Evolutionary conservation across 2,329 filamentous ascomycete species (phyloP), one percentile per base, ranked within the genome.

Genomic region (Cladophialophora carrionii): DNA sequence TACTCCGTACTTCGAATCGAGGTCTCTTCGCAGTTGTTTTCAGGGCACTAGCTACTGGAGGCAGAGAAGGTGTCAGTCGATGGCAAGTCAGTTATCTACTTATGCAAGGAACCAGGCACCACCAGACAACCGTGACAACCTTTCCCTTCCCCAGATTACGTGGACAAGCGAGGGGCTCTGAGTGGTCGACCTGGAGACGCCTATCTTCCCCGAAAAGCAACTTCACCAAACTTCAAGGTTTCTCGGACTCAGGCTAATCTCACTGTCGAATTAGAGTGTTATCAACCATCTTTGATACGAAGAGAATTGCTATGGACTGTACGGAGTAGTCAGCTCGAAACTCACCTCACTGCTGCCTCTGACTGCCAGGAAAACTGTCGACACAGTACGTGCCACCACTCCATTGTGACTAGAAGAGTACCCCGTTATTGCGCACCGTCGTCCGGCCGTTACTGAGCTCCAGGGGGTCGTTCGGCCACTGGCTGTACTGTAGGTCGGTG

Each of bases 121-220:
- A 43, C 17, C 37, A 43, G 37, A 43, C 37, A 24, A 26, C 34
- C 34, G 17, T 7, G 37, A 43, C 37, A 24, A 17, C 22, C 17
- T 51, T 20, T 20, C 14, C 24, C 22, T 51, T 51, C 48, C 48
- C 48, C 48, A 51, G 48, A 26, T 51, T 51, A 14, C 48, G 14
- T 20, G 20, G 4, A 26, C 48, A 24, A 12, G 48, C 48, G 20
- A 51, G 48, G 24, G 9, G 22, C 48, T 26, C 48, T 29, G 48
- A 51, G 48, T 29, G 37, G 37, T 9, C 37, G 37, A n/a, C 37
- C 6, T 43, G 37, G 17, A 20, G 37, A n/a, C 37, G 37, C 37
- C 17, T n/a, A n/a, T 20, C 37, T 43, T 17, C 14, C 37, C 37
- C 17, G 37, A 43, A 43, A 43, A 43, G 12, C 34, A 37, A 14